Base-by-base conservation (phyloP, 1,139 yeast genomes). In the Yamadazyma membranifaciens region DNA sequence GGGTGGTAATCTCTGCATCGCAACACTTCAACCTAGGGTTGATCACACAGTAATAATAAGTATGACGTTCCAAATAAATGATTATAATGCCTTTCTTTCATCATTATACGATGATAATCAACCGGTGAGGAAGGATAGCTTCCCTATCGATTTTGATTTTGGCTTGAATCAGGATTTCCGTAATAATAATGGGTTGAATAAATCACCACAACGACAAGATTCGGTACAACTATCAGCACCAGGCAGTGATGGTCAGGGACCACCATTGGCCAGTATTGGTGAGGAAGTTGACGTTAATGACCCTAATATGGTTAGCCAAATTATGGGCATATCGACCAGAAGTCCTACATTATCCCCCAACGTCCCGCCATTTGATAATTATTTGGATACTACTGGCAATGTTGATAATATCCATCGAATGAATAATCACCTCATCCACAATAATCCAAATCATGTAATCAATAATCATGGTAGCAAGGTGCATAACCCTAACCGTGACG, bases 1-100 rank as follows among this genome's bases (percentile, higher is more conserved):
- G n/a, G n/a, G n/a, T n/a, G n/a, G n/a, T n/a, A n/a, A n/a, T n/a
- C n/a, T n/a, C n/a, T n/a, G n/a, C n/a, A n/a, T n/a, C n/a, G n/a
- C n/a, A n/a, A n/a, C n/a, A n/a, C n/a, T n/a, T n/a, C n/a, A n/a
- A n/a, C n/a, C n/a, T n/a, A n/a, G n/a, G n/a, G n/a, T n/a, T n/a
- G n/a, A n/a, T n/a, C n/a, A n/a, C n/a, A n/a, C n/a, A n/a, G n/a
- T 20, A 20, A 7, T 20, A 20, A 20, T 7, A 20, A 11, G 25
- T 4, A 64, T 64, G 71, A 52, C 67, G 31, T 64, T 60, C 45
- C 60, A 51, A 39, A 40, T 62, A 37, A 60, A 62, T 47, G 69
- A 65, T 43, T 65, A 64, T 42, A 60, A 62, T 47, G 59, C 64
- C 7, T 65, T 59, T 40, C 48, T 64, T 43, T 50, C 60, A 6